Evolutionary conservation across 2,329 filamentous ascomycete species (phyloP).

Genomic region (Fusarium gaditjirri): DNA sequence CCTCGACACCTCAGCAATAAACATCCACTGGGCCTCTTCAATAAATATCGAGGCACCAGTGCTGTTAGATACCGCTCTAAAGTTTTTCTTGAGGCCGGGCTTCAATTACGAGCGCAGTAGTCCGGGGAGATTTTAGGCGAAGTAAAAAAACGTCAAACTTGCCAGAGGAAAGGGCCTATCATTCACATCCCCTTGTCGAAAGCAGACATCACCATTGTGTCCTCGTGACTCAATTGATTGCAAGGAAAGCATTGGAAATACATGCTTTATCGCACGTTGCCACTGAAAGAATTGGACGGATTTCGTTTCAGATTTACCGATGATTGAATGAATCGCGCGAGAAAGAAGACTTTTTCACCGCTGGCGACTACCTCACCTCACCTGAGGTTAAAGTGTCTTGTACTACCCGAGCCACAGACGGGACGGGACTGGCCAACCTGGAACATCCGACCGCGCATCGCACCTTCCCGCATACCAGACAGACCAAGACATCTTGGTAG

Average conservation of each 20-base stretch:
- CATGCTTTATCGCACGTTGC: background rate
- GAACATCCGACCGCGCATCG: constrained; percentile 4
- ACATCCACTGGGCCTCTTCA: background rate
- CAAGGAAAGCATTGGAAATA: background rate
- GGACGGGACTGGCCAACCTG: background rate
- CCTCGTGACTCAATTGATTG: constrained; percentile 7
- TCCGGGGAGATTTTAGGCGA: background rate
- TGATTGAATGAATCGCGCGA: background rate
- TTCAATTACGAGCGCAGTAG: background rate
- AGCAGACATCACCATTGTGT: background rate
- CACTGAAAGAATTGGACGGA: constrained; percentile 4
- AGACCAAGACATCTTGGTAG: constrained; percentile 3
- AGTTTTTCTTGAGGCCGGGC: background rate
- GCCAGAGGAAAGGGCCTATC: constrained; percentile 6
- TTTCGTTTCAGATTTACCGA: background rate
- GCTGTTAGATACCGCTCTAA: background rate
- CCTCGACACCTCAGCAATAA: background rate
- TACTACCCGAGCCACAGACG: background rate
- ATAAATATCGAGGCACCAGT: background rate
- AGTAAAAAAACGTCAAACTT: constrained; percentile 1
- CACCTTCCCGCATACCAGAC: constrained; percentile 27
- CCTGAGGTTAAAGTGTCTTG: constrained; percentile 4
- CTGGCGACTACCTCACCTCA: constrained; percentile 11
- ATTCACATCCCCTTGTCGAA: background rate
- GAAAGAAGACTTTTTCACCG: constrained; percentile 14